Evolutionary conservation across 495 filamentous ascomycete species (phyloP), one percentile per base, ranked within the genome.

Genomic region (Neurospora sp.): DNA sequence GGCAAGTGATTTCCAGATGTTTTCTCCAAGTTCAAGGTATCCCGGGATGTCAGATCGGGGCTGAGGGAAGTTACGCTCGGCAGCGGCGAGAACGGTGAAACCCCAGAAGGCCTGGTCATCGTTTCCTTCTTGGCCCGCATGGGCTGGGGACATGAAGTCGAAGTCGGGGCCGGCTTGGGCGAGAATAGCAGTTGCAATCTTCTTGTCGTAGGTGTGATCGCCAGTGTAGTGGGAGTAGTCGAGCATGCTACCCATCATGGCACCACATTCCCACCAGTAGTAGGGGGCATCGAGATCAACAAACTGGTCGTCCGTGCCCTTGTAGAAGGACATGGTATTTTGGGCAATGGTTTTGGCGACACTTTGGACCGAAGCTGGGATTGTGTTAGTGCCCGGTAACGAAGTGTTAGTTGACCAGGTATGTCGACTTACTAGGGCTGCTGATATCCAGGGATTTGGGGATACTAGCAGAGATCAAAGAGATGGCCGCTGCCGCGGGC

Each of bases 161-260:
- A 84, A 83, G 31, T 88, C 79, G 1, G 87, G 85, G 0, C 91
- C 91, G n/a, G 85, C 86, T 78, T 84, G 88, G 77, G 83, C 89
- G 2, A 92, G 76, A 35, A 97, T 76, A 0, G 86, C 94, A 72
- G 91, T 87, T 22, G 80, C 87, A 20, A 91, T 89, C 22, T 89
- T 83, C 48, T 89, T 81, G 79, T 94, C 94, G 82, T 92, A 97
- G 53, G 81, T 86, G 7, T 82, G 82, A 77, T 97, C 94, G 10
- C 89, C 89, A 0, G 93, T 96, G 78, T 91, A 93, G 78, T 89
- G 92, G 80, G 91, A 94, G 79, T 98, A 97, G 77, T 97, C 91
- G 41, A 97, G 81, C 78, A 98, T 83, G 3, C 88, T 80, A 59
- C 88, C 89, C 84, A 91, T 93, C 78, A 91, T 87, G 8, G 89